phyloP scores from a whole-genome alignment of 2,329 filamentous ascomycete genomes.

The Pseudogymnoascus sp. region DNA sequence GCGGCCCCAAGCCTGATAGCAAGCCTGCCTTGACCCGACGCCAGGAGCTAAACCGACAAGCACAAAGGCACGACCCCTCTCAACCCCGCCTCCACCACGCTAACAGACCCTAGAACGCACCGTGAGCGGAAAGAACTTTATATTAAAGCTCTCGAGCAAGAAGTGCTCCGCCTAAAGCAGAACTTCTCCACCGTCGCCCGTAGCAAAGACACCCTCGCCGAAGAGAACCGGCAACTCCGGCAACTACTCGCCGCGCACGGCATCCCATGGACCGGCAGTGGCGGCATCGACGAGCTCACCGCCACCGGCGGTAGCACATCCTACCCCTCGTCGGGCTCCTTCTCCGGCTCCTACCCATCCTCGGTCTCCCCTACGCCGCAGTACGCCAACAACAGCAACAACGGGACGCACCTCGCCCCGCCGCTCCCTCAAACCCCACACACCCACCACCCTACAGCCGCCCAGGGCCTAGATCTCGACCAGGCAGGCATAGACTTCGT shows the following conservation, averaged over 20 bases:
- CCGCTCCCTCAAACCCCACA: not conserved
- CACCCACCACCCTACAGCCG: not conserved
- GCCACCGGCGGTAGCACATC: conserved; percentile 36
- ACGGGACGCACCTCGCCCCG: not conserved
- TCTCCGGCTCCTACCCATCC: conserved; percentile 43
- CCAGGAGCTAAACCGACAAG: conserved; percentile 91
- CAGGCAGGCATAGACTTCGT: conserved; percentile 85
- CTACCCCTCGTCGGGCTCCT: conserved; percentile 47
- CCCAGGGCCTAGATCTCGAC: conserved; percentile 57
- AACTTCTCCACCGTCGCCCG: conserved; percentile 65
- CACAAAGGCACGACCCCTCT: conserved; percentile 64
- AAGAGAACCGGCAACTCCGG: conserved; percentile 73
- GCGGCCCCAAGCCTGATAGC: conserved; percentile 92
- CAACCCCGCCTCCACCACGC: not conserved
- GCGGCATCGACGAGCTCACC: conserved; percentile 24
- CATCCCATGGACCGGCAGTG: conserved; percentile 31
- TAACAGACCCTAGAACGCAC: conserved; percentile 61
- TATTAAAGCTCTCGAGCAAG: conserved; percentile 86
- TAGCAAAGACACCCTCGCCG: conserved; percentile 65
- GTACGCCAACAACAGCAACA: not conserved
- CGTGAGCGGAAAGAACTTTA: conserved; percentile 95
- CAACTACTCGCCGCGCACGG: conserved; percentile 47
- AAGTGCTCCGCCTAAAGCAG: conserved; percentile 82
- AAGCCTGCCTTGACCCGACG: conserved; percentile 87
- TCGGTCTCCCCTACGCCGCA: not conserved